These are phyloP conservation scores for Cutaneotrichosporon cutaneum DNA, from an alignment of 1,284 basidiomycete genomes.

Conservation along the genomic window DNA sequence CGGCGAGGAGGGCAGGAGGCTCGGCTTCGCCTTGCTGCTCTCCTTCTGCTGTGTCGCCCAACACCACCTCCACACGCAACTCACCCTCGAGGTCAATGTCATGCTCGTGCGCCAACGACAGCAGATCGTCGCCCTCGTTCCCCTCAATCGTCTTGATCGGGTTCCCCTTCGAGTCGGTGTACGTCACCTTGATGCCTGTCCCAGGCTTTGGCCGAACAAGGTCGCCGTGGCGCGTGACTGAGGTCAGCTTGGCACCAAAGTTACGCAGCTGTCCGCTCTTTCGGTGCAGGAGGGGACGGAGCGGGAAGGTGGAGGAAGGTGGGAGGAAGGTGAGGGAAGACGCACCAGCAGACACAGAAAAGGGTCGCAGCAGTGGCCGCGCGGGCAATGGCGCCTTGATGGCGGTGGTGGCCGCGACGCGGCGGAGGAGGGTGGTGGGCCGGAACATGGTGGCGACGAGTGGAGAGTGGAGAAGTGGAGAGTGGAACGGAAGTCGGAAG, in stretches of 20 bases:
- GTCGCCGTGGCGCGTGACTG: conserved; percentile 54
- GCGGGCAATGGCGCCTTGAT: background rate
- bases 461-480: background rate
- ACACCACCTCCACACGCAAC: no score
- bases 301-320: background rate
- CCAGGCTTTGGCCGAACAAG: conserved; percentile 59
- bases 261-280: no score
- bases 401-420: conserved; percentile 4
- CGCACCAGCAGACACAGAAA: background rate
- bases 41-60: background rate
- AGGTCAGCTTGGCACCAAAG: conserved; percentile 8
- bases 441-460: background rate
- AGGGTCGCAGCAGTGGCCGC: background rate
- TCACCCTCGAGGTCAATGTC: conserved; percentile 96
- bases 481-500: background rate
- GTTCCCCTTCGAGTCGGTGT: conserved; percentile 82
- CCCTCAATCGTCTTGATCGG: conserved; percentile 83
- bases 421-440: conserved; percentile 12
- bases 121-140: conserved; percentile 89
- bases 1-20: no score
- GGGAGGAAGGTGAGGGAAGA: background rate
- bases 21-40: background rate
- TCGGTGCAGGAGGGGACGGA: no score
- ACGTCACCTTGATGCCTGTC: conserved; percentile 75
- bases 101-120: conserved; percentile 90